Base-by-base conservation (phyloP, 441 rosid genomes). In the Adansonia madagascariensis region DNA sequence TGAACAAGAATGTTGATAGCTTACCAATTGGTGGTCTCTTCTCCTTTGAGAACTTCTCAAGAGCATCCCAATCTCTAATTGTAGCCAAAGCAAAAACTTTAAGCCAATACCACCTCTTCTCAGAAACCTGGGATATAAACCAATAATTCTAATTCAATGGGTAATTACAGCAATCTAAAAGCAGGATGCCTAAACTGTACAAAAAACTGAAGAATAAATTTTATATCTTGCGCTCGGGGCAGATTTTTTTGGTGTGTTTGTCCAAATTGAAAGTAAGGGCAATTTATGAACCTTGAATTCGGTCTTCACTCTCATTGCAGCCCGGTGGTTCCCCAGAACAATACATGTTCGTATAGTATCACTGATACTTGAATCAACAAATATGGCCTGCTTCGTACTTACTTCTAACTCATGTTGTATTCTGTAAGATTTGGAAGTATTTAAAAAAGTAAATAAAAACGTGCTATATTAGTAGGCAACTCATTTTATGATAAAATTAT, bases 41-140 rank as follows among this genome's bases (percentile, higher is more conserved):
- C 82, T 97, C 99, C 83, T 91, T 97, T 0, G 98, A 97, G 77
- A 97, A 97, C 89, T 91, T 92, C 81, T 97, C 98, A 3, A 97
- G 85, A 6, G 92, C 97, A 73, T 88, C 98, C 99, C 99, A 97
- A 80, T 93, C 97, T 88, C 95, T 88, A 59, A 88, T 91, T 65
- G 97, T 92, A 77, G 97, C 97, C 86, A 97, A 83, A 79, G 98
- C 99, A 76, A 91, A 94, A 80, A 91, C 90, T 88, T 97, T 97
- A 71, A 97, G 98, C 93, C 93, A 94, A 80, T 93, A 97, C 99
- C 99, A 94, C 86, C 99, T 90, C 88, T 92, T 97, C 86, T 97
- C 98, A 77, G 95, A 87, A 74, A 94, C 99, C 98, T 92, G 77
- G 61, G 65, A 63, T 64, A 43, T 68, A 63, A 69, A 56, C 56